A percentile compares a stretch with the other conserved stretches of the same genome.
phyloP scores from a whole-genome alignment of 2,329 filamentous ascomycete species.

The Fusarium liriodendri region DNA sequence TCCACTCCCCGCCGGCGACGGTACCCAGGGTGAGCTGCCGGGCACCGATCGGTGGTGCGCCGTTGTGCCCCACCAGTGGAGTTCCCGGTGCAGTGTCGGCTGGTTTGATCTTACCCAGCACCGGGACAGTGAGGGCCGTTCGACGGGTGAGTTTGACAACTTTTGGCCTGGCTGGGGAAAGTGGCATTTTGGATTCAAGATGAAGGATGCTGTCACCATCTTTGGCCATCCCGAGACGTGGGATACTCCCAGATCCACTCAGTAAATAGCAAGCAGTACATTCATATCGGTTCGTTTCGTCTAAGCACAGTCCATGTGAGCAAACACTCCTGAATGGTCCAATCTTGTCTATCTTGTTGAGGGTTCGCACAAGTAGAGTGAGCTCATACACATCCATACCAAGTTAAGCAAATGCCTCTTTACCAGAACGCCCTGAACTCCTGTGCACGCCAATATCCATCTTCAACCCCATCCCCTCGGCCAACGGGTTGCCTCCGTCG shows the following conservation, averaged over 20 bases:
- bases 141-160: slow-evolving; percentile 48
- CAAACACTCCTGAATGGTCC: slow-evolving; percentile 7
- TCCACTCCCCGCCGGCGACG: slow-evolving; percentile 56
- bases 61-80: slow-evolving; percentile 47
- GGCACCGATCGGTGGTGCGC: slow-evolving; percentile 61
- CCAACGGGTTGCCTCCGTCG: slow-evolving; percentile 36
- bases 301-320: background rate
- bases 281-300: background rate
- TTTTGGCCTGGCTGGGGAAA: slow-evolving; percentile 60
- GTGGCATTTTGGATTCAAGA: slow-evolving; percentile 56
- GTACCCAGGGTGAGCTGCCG: slow-evolving; percentile 55
- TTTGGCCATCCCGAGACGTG: slow-evolving; percentile 47
- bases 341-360: slow-evolving; percentile 29
- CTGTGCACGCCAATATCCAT: slow-evolving; percentile 24
- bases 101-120: slow-evolving; percentile 62
- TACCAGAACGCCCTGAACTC: slow-evolving; percentile 42
- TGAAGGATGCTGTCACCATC: slow-evolving; percentile 49
- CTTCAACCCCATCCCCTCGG: slow-evolving; percentile 2
- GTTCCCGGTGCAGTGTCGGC: slow-evolving; percentile 50
- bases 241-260: slow-evolving; percentile 41
- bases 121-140: slow-evolving; percentile 37
- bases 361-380: slow-evolving; percentile 12
- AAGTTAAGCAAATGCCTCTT: slow-evolving; percentile 32
- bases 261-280: slow-evolving; percentile 18
- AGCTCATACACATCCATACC: slow-evolving; percentile 17